phyloP scores from a whole-genome alignment of 2,329 filamentous ascomycete genomes.

The Colletotrichum musae region DNA sequence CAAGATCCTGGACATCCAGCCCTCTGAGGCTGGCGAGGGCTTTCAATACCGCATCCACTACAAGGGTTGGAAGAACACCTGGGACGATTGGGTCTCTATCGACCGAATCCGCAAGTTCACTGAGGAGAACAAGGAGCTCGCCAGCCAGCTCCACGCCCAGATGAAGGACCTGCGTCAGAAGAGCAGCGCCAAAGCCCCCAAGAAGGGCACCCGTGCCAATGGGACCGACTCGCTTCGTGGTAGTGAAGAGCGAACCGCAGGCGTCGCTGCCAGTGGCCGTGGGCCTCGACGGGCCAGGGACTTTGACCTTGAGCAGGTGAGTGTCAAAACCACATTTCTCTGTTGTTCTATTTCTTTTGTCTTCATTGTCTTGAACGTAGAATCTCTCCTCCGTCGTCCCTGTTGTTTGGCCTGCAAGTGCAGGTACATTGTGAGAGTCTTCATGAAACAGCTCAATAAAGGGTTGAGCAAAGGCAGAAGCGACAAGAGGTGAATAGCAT shows the following conservation, averaged over 20 bases:
- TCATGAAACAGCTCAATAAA: conserved; percentile 20
- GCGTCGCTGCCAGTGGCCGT: conserved; percentile 71
- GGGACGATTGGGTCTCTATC: conserved; percentile 98
- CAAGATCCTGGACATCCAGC: conserved; percentile 87
- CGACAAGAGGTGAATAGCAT: conserved; percentile 22
- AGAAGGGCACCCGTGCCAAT: conserved; percentile 62
- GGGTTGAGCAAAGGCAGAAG: not conserved
- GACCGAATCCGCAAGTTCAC: conserved; percentile 95
- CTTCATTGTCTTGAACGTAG: conserved; percentile 23
- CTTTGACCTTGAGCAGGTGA: conserved; percentile 86
- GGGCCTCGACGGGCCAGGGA: conserved; percentile 83
- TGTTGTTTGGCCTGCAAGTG: conserved; percentile 5
- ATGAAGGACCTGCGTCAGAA: conserved; percentile 72
- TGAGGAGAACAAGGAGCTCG: conserved; percentile 94
- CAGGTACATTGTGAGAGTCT: conserved; percentile 3
- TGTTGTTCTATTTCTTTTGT: conserved; percentile 40
- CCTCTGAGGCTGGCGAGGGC: conserved; percentile 76
- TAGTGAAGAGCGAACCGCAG: conserved; percentile 82
- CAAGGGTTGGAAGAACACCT: conserved; percentile 99
- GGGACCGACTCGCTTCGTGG: conserved; percentile 77
- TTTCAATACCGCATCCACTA: conserved; percentile 96
- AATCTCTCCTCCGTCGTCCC: not conserved
- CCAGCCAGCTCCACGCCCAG: conserved; percentile 79
- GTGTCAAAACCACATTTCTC: conserved; percentile 51
- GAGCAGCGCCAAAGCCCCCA: conserved; percentile 64